phyloP scores from a whole-genome alignment of 2,329 filamentous ascomycete genomes.

The Aspergillus melleus region DNA sequence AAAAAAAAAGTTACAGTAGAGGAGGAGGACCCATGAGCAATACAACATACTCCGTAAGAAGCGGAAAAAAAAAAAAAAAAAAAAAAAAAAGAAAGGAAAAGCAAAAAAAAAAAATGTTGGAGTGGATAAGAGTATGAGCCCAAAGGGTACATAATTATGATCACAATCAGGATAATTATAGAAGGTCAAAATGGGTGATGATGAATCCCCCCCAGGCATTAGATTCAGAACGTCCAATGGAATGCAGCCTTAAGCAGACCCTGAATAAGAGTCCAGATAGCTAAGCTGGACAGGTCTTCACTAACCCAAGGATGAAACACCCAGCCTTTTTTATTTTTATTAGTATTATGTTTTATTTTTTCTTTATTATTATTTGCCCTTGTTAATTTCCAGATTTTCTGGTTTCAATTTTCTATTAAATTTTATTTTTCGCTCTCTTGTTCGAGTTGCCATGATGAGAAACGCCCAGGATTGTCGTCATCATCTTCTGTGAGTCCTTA shows the following conservation, averaged over 20 bases:
- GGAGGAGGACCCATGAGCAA: slow-evolving; percentile 1
- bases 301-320: slow-evolving; percentile 14
- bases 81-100: background rate
- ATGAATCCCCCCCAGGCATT: slow-evolving; percentile 4
- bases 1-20: background rate
- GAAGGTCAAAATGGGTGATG: slow-evolving; percentile 5
- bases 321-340: slow-evolving; percentile 5
- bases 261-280: slow-evolving; percentile 8
- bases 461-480: background rate
- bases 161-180: slow-evolving; percentile 9
- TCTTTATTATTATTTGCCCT: background rate
- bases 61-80: background rate
- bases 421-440: background rate
- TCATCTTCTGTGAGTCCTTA: background rate
- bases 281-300: slow-evolving; percentile 9
- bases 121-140: background rate
- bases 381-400: background rate
- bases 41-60: background rate
- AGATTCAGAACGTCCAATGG: slow-evolving; percentile 1
- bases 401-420: background rate
- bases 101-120: background rate
- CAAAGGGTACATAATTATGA: slow-evolving; percentile 4
- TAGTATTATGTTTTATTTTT: background rate
- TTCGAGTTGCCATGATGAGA: slow-evolving; percentile 1
- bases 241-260: slow-evolving; percentile 8